Evolutionary conservation across 179 eudicot species (phyloP), one percentile per base, ranked within the genome.

Genomic region (Silene coronaria): DNA sequence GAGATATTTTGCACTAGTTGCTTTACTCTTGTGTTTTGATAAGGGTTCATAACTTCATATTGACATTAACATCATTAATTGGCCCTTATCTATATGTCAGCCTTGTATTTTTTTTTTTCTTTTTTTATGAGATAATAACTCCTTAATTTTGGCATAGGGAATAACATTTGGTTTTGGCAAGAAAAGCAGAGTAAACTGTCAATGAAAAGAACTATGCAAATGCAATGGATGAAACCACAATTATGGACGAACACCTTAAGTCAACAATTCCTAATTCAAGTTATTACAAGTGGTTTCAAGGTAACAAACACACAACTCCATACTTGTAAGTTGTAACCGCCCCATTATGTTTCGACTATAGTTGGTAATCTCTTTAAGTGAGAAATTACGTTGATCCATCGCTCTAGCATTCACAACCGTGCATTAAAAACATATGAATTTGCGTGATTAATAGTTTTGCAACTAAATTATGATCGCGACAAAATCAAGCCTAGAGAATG

Each of bases 1-100:
- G 22, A 38, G 71, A 36, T 34, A 67, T 67, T 67, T 67, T 67
- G 53, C 26, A 38, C 71, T 67, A 67, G 23, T 34, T 67, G 53
- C 51, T 34, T 34, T 17, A n/a, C 24, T 34, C 45, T n/a, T 67
- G 5, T 5, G 51, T 34, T 32, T 67, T 67, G 22, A 30, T 38
- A 65, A 13, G 70, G 42, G 21, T 63, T 21, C 13, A 23, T 24
- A 60, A 26, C 58, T 53, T 53, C 58, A 12, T 63, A 27, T 27
- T 27, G 30, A 26, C 36, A 63, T 63, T 26, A 63, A 3, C n/a
- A 27, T 27, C 7, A 26, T 24, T 63, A 63, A 26, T 63, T 11
- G 30, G 2, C 66, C 66, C 6, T 53, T 53, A 53, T 53, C 58
- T 53, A 53, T 53, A 53, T 53, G 58, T 53, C 58, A 53, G 58